Evolutionary conservation across 257 asterid genomes (phyloP), one percentile per base, ranked within the genome.

Genomic region (Fraxinus cuspidata): DNA sequence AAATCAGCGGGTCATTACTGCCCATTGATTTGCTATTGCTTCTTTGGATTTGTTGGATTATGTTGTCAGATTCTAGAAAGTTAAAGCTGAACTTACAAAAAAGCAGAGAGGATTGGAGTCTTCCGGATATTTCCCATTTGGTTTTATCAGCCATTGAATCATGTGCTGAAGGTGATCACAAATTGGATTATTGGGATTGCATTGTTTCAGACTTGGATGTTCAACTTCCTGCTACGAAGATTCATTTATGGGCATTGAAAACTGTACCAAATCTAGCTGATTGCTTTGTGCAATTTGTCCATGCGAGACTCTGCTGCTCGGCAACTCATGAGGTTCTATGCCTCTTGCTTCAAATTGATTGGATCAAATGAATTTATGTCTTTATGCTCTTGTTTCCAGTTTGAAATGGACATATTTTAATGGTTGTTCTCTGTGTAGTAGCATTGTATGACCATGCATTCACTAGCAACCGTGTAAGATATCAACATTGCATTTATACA

Each of bases 111-210:
- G 85, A 76, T 76, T 78, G 78, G 56, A 78, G 73, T 77, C 80
- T 90, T 80, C 99, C 97, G 1, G 97, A 96, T 85, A 53, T 90
- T 66, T 86, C 92, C 75, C 91, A 89, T 79, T 84, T 96, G 88
- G 89, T 93, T 28, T 74, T 85, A 58, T 96, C 98, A 9, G 90
- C 90, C 73, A 78, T 87, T 49, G 90, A 88, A 47, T 84, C 89
- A 4, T 90, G 97, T 71, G 79, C 71, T 6, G 94, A 89, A 75
- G 87, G 75, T 53, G 84, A 75, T 73, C 82, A 77, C 15, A 81
- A 85, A 32, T 68, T 85, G 79, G 89, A 90, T 71, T 82, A 84
- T 25, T 89, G 97, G 94, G 90, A 90, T 75, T 78, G 81, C 32
- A 74, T 27, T 81, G 77, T 81, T 78, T 79, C 77, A 3, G 85